Evolutionary conservation across 352 stramenopile species (phyloP).

Genomic region (Phytophthora hybrid): DNA sequence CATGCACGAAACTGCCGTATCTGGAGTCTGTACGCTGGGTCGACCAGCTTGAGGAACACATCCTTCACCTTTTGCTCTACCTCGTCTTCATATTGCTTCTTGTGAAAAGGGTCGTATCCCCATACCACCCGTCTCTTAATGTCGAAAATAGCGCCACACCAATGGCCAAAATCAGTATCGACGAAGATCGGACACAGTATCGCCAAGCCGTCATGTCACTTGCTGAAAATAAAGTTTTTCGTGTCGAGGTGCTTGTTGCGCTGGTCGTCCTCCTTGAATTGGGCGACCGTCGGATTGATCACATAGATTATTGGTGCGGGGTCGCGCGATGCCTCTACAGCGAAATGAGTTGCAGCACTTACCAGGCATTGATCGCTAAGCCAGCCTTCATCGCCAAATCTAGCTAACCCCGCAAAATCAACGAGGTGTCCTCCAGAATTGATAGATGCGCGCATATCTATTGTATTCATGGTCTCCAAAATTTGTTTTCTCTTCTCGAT

Average conservation of each 20-base stretch:
- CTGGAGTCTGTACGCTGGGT: neutral
- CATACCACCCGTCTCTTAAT: neutral
- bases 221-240: slow-evolving; percentile 8
- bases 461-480: no score
- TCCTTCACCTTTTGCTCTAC: neutral
- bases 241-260: neutral
- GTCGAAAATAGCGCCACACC: slow-evolving; percentile 13
- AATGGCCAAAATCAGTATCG: neutral
- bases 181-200: slow-evolving; percentile 1
- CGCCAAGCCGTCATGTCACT: neutral
- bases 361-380: slow-evolving; percentile 9
- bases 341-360: slow-evolving; percentile 1
- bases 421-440: neutral
- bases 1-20: slow-evolving; percentile 2
- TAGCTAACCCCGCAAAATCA: neutral
- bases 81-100: neutral
- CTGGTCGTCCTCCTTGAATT: neutral
- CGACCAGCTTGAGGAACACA: neutral
- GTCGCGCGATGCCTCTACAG: neutral
- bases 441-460: no score
- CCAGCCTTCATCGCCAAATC: slow-evolving; percentile 10
- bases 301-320: neutral
- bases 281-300: neutral
- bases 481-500: no score
- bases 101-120: slow-evolving; percentile 18